A percentile compares a stretch with the other conserved stretches of the same genome.
These are phyloP conservation scores for Fusarium mangiferae DNA, from an alignment of 2,329 filamentous ascomycete species.

Conservation along the genomic window DNA sequence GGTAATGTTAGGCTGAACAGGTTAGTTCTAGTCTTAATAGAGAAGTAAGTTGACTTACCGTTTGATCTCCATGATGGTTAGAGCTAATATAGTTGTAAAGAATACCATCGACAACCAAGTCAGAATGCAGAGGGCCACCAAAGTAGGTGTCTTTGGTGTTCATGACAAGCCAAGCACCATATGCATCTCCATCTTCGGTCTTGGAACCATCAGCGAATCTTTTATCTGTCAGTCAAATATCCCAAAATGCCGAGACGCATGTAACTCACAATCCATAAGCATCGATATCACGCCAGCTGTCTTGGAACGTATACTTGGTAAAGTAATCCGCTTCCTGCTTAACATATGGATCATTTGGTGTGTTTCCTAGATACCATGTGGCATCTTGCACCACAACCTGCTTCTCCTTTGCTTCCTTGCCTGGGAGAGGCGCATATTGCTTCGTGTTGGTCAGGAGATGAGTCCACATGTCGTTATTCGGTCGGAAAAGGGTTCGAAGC, in stretches of 20 bases:
- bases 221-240: conserved; percentile 1
- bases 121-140: conserved; percentile 70
- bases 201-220: conserved; percentile 51
- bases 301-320: conserved; percentile 72
- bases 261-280: conserved; percentile 61
- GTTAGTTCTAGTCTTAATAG: neutral
- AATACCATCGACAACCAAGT: conserved; percentile 71
- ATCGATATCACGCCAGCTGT: conserved; percentile 66
- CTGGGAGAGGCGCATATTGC: conserved; percentile 61
- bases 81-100: conserved; percentile 72
- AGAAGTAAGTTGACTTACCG: conserved; percentile 35
- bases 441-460: conserved; percentile 67
- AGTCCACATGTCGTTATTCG: conserved; percentile 69
- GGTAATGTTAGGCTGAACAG: conserved; percentile 65
- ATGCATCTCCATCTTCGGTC: conserved; percentile 62
- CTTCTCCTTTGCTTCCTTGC: conserved; percentile 49
- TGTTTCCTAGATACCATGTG: conserved; percentile 69
- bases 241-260: rapidly evolving
- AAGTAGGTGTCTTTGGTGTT: conserved; percentile 72
- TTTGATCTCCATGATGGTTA: conserved; percentile 71
- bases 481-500: conserved; percentile 69
- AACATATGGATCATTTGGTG: conserved; percentile 65
- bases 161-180: conserved; percentile 72
- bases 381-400: conserved; percentile 69
- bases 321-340: conserved; percentile 68